Base-by-base conservation (phyloP, 2,329 filamentous ascomycete species). In the Talaromyces albobiverticillius region DNA sequence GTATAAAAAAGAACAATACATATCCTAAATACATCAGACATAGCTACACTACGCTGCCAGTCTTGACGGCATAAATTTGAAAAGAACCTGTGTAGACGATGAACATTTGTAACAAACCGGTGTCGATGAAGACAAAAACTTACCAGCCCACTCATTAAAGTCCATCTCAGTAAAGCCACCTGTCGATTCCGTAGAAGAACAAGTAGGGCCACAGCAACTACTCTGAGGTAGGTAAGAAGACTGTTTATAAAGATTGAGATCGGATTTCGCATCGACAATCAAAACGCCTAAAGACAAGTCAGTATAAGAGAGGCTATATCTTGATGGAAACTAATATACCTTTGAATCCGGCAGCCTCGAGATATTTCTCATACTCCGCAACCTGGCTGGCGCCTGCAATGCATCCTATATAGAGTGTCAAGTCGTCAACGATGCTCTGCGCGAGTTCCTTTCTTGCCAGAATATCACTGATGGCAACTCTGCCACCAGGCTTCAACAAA, bases 401-500 rank as follows among this genome's bases (percentile, higher is more conserved):
- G 56, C 84, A 87, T 0, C 83, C 83, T 2, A 84, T 79, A 62
- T 85, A 83, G 5, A 85, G 61, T 1, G 77, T 76, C 22, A 82
- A 69, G 59, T 78, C 72, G 1, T 69, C 67, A 46, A 68, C 73
- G n/a, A 86, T 62, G n/a, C 74, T 62, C 7, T 76, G 62, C 0
- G 82, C 69, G 1, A 86, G 67, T 8, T 68, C 61, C 61, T 78
- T 78, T 53, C 70, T 75, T 1, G 80, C 76, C 1, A 87, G 68
- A 10, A 86, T 84, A 61, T 87, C 84, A 1, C 77, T 81, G 32
- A 87, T 68, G 0, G 82, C 83, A 9, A 86, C 67, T 6, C 83
- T 69, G 0, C 84, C 84, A 3, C 81, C 79, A 0, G 79, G 75
- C 59, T 79, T 82, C 1, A 87, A 71, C 0, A 87, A 58, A 1